Percentiles rank a stretch among this genome's conserved stretches.
Conservation (phyloP, 192 early-diverging fungal species). For the Kappamyces sp. region DNA sequence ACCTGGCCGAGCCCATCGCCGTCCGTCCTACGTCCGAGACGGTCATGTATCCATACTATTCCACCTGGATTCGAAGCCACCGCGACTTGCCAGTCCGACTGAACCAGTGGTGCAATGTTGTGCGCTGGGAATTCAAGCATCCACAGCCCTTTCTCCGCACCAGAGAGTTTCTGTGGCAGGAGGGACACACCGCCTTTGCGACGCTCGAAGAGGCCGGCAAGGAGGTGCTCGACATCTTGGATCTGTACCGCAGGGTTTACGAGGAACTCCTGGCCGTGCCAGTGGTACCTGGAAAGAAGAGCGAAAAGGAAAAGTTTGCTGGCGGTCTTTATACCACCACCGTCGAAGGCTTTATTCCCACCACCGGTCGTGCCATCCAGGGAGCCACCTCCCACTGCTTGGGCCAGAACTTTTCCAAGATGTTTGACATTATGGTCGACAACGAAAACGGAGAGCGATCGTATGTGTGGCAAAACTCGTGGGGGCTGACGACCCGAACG, state of each 20-base stretch:
- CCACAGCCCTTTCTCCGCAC: constrained; percentile 94
- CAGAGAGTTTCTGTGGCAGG: constrained; percentile 99
- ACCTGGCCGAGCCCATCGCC: constrained; percentile 95
- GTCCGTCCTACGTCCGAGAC: constrained; percentile 99
- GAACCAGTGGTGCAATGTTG: constrained; percentile 99
- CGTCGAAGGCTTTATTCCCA: constrained; percentile 93
- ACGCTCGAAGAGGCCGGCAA: constrained; percentile 79
- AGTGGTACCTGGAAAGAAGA: constrained; percentile 93
- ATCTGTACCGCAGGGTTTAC: constrained; percentile 94
- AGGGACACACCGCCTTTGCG: constrained; percentile 96
- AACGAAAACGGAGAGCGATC: constrained; percentile 71
- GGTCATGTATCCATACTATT: constrained; percentile 99
- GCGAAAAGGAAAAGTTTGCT: constrained; percentile 99
- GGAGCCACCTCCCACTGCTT: constrained; percentile 97
- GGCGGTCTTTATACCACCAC: constrained; percentile 97
- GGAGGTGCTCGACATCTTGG: constrained; percentile 87
- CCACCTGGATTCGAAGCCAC: constrained; percentile 95
- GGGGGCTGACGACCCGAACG: constrained; percentile 95
- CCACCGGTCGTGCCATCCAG: constrained; percentile 96
- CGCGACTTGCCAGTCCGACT: constrained; percentile 93
- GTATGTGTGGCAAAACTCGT: constrained; percentile 97
- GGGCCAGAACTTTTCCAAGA: constrained; percentile 99
- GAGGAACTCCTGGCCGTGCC: constrained; percentile 96
- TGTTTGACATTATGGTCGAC: constrained; percentile 94
- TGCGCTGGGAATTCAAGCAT: constrained; percentile 98